These are phyloP conservation scores for Orbilia ellipsospora DNA, from an alignment of 2,329 filamentous ascomycete species.

Conservation along the genomic window DNA sequence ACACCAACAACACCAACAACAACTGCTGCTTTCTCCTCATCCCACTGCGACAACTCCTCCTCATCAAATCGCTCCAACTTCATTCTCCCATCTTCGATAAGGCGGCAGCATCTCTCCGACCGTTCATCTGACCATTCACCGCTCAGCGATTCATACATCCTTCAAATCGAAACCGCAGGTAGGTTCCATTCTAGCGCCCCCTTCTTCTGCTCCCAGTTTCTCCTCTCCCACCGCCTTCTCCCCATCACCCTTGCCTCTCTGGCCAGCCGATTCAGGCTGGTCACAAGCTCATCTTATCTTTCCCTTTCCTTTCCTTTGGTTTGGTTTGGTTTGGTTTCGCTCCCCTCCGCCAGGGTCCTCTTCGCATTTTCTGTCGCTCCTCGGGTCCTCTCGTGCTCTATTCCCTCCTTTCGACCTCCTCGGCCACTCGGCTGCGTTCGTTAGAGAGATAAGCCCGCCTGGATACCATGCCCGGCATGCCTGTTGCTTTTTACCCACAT, in stretches of 20 bases:
- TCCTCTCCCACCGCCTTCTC: constrained; percentile 5
- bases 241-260: constrained; percentile 1
- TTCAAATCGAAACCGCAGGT: constrained; percentile 6
- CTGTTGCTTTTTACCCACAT: constrained; percentile 45
- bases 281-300: constrained; percentile 47
- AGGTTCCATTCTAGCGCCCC: constrained; percentile 2
- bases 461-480: constrained; percentile 35
- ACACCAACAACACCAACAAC: no score
- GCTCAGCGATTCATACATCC: no score
- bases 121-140: no score
- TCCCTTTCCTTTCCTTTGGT: neutral
- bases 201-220: constrained; percentile 3
- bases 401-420: constrained; percentile 2
- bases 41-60: neutral
- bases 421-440: constrained; percentile 23
- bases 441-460: constrained; percentile 30
- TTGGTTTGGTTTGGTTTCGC: neutral
- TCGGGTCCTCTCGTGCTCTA: constrained; percentile 18
- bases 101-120: neutral
- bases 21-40: no score
- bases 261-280: constrained; percentile 36
- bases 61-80: constrained; percentile 14
- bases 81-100: constrained; percentile 3
- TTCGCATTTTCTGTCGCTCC: neutral
- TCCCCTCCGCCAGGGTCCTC: neutral